phyloP scores from a whole-genome alignment of 805 yeast genomes.

The Brettanomyces naardenensis region DNA sequence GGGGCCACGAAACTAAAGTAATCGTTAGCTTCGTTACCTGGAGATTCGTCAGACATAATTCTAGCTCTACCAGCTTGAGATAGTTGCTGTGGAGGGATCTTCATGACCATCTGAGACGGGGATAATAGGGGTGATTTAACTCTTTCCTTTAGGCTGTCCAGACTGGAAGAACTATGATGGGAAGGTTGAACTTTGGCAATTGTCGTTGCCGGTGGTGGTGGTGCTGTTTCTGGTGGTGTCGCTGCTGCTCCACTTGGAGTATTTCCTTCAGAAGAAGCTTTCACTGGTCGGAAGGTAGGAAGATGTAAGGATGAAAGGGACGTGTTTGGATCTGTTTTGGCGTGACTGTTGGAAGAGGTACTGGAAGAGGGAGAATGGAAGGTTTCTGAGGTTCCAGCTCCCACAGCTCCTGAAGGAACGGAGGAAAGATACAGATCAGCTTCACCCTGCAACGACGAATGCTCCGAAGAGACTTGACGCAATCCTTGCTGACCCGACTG shows the following conservation, averaged over 20 bases:
- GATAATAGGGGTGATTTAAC: too few relatives aligned
- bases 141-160: constrained; percentile 6
- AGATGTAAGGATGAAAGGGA: constrained; percentile 4
- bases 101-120: constrained; percentile 10
- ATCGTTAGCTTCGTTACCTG: constrained; percentile 12
- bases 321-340: neutral
- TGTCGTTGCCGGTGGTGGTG: neutral
- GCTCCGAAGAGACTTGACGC: neutral
- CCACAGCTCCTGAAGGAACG: neutral
- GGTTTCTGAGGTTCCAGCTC: neutral
- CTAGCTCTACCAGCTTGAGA: constrained; percentile 1
- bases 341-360: neutral
- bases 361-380: neutral
- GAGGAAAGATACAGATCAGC: too few relatives aligned
- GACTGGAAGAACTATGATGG: neutral
- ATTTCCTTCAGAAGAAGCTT: neutral
- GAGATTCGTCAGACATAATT: constrained; percentile 1
- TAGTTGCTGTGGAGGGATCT: neutral
- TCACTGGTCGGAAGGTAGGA: constrained; percentile 5
- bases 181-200: constrained; percentile 1
- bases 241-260: neutral
- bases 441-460: neutral
- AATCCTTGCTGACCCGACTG: neutral
- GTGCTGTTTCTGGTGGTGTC: constrained; percentile 1
- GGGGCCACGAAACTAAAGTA: constrained; percentile 24